Conservation (phyloP, 257 asterid genomes). For the Gentiana straminea region DNA sequence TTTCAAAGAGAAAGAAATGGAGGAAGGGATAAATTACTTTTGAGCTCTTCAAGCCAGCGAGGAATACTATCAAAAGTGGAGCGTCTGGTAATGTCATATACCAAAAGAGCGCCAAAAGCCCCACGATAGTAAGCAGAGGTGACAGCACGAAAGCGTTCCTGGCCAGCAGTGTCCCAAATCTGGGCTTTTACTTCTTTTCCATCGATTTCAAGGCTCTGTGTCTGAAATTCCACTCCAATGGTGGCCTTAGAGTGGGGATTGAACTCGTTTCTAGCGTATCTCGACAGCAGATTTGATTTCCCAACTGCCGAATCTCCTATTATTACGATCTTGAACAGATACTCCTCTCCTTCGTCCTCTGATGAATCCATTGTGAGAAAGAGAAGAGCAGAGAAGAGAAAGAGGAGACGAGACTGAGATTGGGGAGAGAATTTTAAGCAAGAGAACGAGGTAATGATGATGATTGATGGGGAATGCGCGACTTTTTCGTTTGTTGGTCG, state of each 20-base stretch:
- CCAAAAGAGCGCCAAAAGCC: constrained; percentile 63
- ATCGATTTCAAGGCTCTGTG: constrained; percentile 55
- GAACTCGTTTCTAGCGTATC: constrained; percentile 69
- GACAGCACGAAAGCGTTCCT: constrained; percentile 55
- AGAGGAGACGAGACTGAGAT: background rate
- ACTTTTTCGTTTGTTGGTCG: background rate
- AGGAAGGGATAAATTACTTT: constrained; percentile 24
- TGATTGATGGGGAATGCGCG: background rate
- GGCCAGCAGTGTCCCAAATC: constrained; percentile 42
- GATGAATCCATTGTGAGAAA: constrained; percentile 29
- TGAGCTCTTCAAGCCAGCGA: constrained; percentile 69
- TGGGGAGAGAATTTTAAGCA: constrained; percentile 5
- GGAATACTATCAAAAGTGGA: constrained; percentile 63
- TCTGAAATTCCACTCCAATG: constrained; percentile 66
- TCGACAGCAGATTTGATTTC: constrained; percentile 50
- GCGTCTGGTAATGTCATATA: constrained; percentile 45
- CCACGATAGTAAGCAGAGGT: constrained; percentile 81
- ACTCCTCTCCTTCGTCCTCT: constrained; percentile 69
- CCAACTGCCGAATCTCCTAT: constrained; percentile 75
- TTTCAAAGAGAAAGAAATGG: background rate
- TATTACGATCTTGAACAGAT: constrained; percentile 56
- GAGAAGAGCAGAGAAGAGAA: background rate
- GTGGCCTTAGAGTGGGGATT: constrained; percentile 56
- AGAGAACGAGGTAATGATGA: constrained; percentile 2
- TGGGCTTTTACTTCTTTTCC: constrained; percentile 75